phyloP scores from a whole-genome alignment of 495 filamentous ascomycete genomes.

The Penicillium pancosmium region DNA sequence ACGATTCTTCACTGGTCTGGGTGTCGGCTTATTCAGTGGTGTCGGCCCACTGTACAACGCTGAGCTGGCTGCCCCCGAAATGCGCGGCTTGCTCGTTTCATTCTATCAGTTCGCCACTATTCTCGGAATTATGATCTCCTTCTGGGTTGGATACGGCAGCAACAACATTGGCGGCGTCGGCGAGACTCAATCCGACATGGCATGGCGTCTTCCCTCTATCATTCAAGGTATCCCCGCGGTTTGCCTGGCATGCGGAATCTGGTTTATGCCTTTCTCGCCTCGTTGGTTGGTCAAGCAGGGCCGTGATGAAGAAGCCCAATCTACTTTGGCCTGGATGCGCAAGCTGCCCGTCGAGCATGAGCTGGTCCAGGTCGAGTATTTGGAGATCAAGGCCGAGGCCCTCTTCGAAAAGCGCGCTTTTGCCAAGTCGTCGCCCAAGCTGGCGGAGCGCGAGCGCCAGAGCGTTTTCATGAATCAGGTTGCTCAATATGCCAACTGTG shows the following conservation, averaged over 20 bases:
- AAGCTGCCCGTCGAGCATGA: conserved; percentile 38
- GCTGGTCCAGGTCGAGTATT: conserved; percentile 49
- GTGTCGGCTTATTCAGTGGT: conserved; percentile 61
- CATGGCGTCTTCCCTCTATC: conserved; percentile 54
- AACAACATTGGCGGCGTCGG: conserved; percentile 47
- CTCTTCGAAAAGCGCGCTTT: conserved; percentile 45
- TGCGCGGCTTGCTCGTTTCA: conserved; percentile 73
- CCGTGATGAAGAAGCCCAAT: conserved; percentile 52
- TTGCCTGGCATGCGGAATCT: conserved; percentile 46
- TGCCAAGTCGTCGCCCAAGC: conserved; percentile 39
- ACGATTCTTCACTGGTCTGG: conserved; percentile 68
- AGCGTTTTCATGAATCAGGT: conserved; percentile 39
- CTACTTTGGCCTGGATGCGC: conserved; percentile 50
- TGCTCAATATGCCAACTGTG: conserved; percentile 40
- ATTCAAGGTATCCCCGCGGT: conserved; percentile 50
- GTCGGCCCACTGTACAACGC: conserved; percentile 71
- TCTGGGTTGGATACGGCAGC: conserved; percentile 69
- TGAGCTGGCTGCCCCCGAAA: conserved; percentile 74
- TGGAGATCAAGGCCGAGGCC: conserved; percentile 46
- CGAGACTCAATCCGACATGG: conserved; percentile 37
- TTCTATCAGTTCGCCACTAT: conserved; percentile 84
- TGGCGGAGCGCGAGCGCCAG: conserved; percentile 31
- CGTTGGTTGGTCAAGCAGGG: conserved; percentile 53
- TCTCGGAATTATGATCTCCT: conserved; percentile 71
- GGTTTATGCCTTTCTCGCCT: conserved; percentile 49